phyloP scores from a whole-genome alignment of 257 asterid species.

The Lycium ferocissimum region DNA sequence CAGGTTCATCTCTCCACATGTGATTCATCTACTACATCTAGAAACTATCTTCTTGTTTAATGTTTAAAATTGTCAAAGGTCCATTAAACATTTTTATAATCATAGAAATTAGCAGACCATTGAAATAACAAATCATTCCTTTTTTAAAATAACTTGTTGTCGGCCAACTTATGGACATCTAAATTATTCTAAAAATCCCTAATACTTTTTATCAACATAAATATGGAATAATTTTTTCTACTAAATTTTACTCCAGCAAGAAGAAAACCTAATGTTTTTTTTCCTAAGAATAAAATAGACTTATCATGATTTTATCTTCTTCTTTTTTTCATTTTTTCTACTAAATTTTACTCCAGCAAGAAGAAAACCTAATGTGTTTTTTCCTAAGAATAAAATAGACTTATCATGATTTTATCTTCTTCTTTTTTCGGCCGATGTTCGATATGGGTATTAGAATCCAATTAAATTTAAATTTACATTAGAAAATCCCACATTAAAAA shows the following conservation, averaged over 20 bases:
- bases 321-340: neutral
- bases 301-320: no score
- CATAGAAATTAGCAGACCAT: neutral
- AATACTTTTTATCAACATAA: neutral
- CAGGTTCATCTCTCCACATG: conserved; percentile 23
- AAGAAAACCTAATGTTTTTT: no score
- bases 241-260: no score
- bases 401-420: no score
- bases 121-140: neutral
- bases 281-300: no score
- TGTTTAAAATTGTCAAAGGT: neutral
- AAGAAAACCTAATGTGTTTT: no score
- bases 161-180: neutral
- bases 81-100: neutral
- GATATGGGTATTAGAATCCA: no score
- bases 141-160: neutral
- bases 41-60: neutral
- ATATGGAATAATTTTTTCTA: neutral
- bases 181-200: neutral
- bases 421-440: no score
- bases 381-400: no score
- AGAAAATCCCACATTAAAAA: no score
- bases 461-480: no score
- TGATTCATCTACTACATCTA: conserved; percentile 14
- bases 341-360: no score